These are phyloP conservation scores for Rhizopogon vesiculosus DNA, from an alignment of 768 basidiomycete species.

Conservation along the genomic window DNA sequence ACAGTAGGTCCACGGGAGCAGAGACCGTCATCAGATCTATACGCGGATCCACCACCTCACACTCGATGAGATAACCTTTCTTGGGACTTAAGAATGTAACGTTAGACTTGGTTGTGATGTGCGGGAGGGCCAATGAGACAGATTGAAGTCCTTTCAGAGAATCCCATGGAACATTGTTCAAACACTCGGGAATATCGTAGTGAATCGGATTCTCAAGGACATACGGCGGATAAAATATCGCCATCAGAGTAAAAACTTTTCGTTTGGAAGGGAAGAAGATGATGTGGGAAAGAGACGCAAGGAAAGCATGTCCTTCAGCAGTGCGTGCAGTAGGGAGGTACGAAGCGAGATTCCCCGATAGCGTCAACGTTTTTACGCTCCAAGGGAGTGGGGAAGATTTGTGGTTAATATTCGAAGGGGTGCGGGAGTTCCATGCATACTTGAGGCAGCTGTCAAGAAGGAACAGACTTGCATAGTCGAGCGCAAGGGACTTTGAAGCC, in stretches of 20 bases:
- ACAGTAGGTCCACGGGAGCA: no score
- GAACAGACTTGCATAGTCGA: conserved; percentile 25
- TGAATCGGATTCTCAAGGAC: no score
- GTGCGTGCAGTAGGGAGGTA: conserved; percentile 26
- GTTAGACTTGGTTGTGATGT: no score
- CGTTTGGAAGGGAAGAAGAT: conserved; percentile 18
- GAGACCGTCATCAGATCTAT: no score
- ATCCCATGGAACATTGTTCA: no score
- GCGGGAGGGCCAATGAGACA: no score
- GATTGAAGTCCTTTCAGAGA: no score
- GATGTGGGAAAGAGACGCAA: conserved; percentile 32
- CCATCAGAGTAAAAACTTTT: no score
- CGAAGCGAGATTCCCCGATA: conserved; percentile 21
- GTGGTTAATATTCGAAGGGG: neutral
- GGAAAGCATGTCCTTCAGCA: conserved; percentile 23
- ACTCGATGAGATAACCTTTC: no score
- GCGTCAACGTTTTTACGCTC: conserved; percentile 15
- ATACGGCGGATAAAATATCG: no score
- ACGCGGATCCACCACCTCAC: no score
- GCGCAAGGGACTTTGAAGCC: conserved; percentile 19
- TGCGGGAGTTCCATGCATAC: conserved; percentile 1
- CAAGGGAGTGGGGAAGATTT: conserved; percentile 22
- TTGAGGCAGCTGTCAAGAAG: conserved; percentile 31
- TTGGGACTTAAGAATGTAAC: no score
- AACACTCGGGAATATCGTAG: conserved; percentile 26